Evolutionary conservation across 177 flowering plant genomes (phyloP).

Genomic region (Telopea speciosissima): DNA sequence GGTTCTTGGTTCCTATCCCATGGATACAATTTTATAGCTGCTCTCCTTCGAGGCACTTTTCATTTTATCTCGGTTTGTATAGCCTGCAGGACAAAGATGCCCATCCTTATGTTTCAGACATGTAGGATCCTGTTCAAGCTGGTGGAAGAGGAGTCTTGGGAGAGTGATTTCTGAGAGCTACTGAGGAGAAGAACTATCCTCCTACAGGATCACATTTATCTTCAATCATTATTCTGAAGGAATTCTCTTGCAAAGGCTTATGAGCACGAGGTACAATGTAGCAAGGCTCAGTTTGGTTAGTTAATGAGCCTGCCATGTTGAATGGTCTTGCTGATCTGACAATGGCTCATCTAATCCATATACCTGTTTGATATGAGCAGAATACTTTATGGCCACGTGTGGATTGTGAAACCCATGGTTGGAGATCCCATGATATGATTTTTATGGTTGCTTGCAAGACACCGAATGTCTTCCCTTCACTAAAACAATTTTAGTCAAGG

Average conservation of each 20-base stretch:
- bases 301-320: background rate
- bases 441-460: background rate
- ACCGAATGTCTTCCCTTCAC: background rate
- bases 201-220: constrained; percentile 3
- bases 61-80: constrained; percentile 2
- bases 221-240: background rate
- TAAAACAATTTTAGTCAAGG: background rate
- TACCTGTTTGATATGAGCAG: background rate
- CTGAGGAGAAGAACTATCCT: background rate
- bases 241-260: background rate
- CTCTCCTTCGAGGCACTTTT: background rate
- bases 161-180: constrained; percentile 1
- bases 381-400: background rate
- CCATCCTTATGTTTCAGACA: constrained; percentile 5
- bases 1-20: constrained; percentile 76
- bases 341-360: background rate
- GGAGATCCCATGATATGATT: background rate
- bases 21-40: constrained; percentile 32
- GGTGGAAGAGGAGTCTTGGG: constrained; percentile 6
- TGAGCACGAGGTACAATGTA: background rate
- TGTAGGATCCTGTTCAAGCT: constrained; percentile 10
- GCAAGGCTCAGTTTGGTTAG: background rate
- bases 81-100: background rate
- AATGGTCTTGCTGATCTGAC: background rate
- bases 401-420: background rate